Evolutionary conservation across 2,329 filamentous ascomycete genomes (phyloP).

Genomic region (Biscogniauxia marginata): DNA sequence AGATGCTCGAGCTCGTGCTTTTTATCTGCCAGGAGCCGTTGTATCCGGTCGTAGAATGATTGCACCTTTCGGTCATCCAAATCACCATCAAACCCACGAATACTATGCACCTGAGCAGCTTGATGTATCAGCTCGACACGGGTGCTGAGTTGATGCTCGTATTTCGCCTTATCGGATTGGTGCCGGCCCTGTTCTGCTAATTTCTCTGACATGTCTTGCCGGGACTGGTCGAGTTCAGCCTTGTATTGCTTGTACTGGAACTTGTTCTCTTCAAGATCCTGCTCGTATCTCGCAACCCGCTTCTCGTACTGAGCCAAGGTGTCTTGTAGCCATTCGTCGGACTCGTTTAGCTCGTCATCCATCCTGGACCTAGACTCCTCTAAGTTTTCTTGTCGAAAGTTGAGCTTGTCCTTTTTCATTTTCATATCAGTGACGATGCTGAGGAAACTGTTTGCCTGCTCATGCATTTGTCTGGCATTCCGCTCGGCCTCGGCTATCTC

Average conservation of each 20-base stretch:
- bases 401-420: constrained; percentile 72
- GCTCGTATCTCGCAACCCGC: constrained; percentile 63
- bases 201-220: constrained; percentile 49
- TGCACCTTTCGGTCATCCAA: constrained; percentile 71
- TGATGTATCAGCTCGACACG: constrained; percentile 75
- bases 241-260: constrained; percentile 66
- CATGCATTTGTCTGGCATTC: constrained; percentile 64
- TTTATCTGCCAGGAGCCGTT: constrained; percentile 74
- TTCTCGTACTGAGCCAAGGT: constrained; percentile 77
- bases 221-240: constrained; percentile 42
- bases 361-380: constrained; percentile 69
- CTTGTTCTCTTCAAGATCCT: constrained; percentile 63
- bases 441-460: constrained; percentile 71
- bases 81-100: constrained; percentile 81
- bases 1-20: constrained; percentile 73
- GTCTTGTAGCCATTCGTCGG: constrained; percentile 71
- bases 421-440: constrained; percentile 72
- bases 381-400: constrained; percentile 68
- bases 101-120: constrained; percentile 71
- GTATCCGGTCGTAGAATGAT: constrained; percentile 75
- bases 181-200: constrained; percentile 70
- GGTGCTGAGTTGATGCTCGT: constrained; percentile 73
- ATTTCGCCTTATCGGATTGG: constrained; percentile 82
- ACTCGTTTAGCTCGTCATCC: constrained; percentile 69
- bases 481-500: constrained; percentile 61